phyloP scores from a whole-genome alignment of 2,329 filamentous ascomycete genomes.

The Ophiostoma fasciatum region DNA sequence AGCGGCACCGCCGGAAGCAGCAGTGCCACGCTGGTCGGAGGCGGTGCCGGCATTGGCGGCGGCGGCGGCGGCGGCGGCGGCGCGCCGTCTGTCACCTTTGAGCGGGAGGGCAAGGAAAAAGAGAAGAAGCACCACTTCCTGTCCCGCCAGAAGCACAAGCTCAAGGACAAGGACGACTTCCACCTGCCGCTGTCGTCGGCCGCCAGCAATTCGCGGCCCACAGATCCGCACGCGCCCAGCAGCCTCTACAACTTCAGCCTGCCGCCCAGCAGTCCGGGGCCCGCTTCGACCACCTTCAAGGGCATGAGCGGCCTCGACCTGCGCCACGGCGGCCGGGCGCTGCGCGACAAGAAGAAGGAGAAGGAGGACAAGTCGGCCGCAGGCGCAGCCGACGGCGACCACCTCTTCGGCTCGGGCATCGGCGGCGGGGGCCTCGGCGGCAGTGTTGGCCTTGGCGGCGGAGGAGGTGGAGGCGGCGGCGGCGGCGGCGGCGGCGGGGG shows the following conservation, averaged over 20 bases:
- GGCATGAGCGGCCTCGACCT: slow-evolving; percentile 69
- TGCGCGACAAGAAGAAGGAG: slow-evolving; percentile 70
- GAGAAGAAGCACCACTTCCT: slow-evolving; percentile 70
- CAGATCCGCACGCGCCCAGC: slow-evolving; percentile 58
- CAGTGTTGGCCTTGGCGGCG: slow-evolving; percentile 28
- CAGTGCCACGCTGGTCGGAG: too few species aligned
- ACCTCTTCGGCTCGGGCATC: slow-evolving; percentile 23
- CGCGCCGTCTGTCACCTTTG: not conserved
- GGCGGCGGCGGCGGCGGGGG: slow-evolving; percentile 17
- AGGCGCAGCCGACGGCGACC: slow-evolving; percentile 19
- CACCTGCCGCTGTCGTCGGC: slow-evolving; percentile 60
- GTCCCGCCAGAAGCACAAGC: slow-evolving; percentile 64
- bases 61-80: not conserved
- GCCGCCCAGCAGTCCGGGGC: slow-evolving; percentile 58
- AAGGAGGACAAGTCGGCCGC: slow-evolving; percentile 39
- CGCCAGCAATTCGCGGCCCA: slow-evolving; percentile 60
- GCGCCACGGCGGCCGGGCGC: slow-evolving; percentile 58
- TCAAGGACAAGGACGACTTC: slow-evolving; percentile 57
- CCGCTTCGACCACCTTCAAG: slow-evolving; percentile 56
- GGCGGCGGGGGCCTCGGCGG: slow-evolving; percentile 32
- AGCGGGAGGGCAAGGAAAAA: slow-evolving; percentile 40
- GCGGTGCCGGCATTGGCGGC: too few species aligned
- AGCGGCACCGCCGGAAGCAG: not conserved
- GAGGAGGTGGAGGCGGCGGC: slow-evolving; percentile 12
- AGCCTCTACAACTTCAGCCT: slow-evolving; percentile 68